Conservation (phyloP, 164 flowering plant genomes). For the Stephania yunnanensis region DNA sequence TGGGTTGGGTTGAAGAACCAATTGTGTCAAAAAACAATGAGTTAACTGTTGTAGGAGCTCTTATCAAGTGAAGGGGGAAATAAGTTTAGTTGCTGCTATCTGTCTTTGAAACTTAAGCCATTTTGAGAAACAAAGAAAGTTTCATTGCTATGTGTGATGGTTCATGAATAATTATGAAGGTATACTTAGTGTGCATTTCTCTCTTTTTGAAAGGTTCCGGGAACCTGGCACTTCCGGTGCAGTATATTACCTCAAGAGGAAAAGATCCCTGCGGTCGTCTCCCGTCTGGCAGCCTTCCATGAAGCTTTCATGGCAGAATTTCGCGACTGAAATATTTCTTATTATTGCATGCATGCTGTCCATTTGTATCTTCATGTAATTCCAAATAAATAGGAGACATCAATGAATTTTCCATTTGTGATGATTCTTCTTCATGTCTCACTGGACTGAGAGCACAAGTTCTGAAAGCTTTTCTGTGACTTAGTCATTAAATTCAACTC, state of each 20-base stretch:
- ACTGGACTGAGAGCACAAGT: no score
- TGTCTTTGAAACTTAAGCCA: no score
- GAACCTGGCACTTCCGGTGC: slow-evolving; percentile 96
- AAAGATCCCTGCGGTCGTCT: slow-evolving; percentile 79
- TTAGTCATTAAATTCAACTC: no score
- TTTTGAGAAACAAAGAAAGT: no score
- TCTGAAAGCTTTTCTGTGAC: no score
- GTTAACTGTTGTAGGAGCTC: no score
- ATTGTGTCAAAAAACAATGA: neutral
- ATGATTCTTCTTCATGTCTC: no score
- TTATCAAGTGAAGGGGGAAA: no score
- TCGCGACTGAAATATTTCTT: slow-evolving; percentile 35
- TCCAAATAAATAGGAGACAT: neutral
- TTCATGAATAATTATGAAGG: neutral
- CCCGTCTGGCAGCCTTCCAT: slow-evolving; percentile 74
- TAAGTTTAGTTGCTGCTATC: no score
- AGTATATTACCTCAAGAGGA: slow-evolving; percentile 97
- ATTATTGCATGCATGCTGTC: neutral
- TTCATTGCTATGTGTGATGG: no score
- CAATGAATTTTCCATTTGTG: no score
- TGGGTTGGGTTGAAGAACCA: neutral
- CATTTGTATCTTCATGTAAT: neutral
- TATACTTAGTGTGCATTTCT: no score
- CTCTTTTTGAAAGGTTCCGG: slow-evolving; percentile 60
- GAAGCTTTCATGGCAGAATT: slow-evolving; percentile 78